Evolutionary conservation across 441 rosid species (phyloP), one percentile per base, ranked within the genome.

Genomic region (Populus hybrid): DNA sequence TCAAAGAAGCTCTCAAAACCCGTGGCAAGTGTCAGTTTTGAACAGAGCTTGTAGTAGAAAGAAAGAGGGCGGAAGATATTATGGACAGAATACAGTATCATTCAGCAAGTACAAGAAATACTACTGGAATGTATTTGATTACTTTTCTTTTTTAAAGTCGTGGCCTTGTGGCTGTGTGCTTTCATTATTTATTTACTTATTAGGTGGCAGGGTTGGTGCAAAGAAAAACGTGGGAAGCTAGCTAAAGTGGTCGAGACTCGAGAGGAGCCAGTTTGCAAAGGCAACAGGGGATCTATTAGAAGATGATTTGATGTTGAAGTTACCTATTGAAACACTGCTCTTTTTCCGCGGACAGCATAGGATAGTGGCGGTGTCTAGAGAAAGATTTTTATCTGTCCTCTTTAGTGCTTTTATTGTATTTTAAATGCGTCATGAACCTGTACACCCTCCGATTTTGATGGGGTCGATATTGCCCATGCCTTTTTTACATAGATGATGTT

Each of bases 351-450:
- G 57, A 14, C 69, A 23, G 71, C 78, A 54, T 20, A 23, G 73
- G 76, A 50, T 76, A 68, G 72, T 61, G 30, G 12, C 36, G 20
- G 69, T 46, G 32, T 38, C 71, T 26, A 78, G 81, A 83, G 86
- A 30, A 78, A 81, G 81, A 74, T 78, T 75, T 81, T 69, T 30
- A 64, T 76, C 32, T 84, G 85, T 78, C 87, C 67, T 46, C 82
- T 69, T 77, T 63, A 8, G 40, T 59, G 63, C 72, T 74, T 74
- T 69, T 34, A 46, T 7, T 16, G 2, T 75, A 42, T 30, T 30
- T 30, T 30, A 61, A 54, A 38, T 69, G 59, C 73, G 28, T 50
- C 75, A 20, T 61, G 50, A 65, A 38, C 50, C 36, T 73, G 35
- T 21, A 28, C 57, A 9, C 24, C 50, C 69, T 3, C 40, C 20